Evolutionary conservation across 1,139 yeast species (phyloP), one percentile per base, ranked within the genome.

Genomic region (Taphrina sp.): DNA sequence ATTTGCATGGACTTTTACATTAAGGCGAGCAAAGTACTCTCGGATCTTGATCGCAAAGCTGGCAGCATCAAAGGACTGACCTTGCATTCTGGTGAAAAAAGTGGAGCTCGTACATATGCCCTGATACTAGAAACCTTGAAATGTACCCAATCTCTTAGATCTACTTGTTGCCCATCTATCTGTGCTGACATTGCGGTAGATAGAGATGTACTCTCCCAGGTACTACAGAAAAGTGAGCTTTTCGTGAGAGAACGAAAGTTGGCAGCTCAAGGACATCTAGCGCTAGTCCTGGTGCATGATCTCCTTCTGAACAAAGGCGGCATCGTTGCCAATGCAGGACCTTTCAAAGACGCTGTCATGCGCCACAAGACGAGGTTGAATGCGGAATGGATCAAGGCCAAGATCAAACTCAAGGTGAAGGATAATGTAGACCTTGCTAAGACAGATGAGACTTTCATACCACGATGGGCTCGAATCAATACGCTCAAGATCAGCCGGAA

Each of bases 241-340:
- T 28, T 51, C 17, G 17, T 66, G 72, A 61, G 58, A 74, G 66
- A 61, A 66, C 39, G 64, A 65, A 53, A 64, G 60, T 58, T 60
- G 58, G 70, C 74, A 67, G 36, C 36, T 7, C 52, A 51, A 34
- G 49, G 41, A 14, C 37, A 43, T 10, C 37, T 86, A 55, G 78
- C 86, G 1, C 62, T 81, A 52, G 71, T 92, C 16, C 71, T 92
- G 69, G 82, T 84, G 1, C 95, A 92, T 66, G 98, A 92, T 70
- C 72, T 89, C 58, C 69, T 92, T 5, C 77, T 92, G 60, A 79
- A 94, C 3, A 77, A 81, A 60, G 76, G 80, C 28, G 95, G 95
- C 7, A 85, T 92, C 58, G 94, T 88, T 66, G 84, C 89, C 76
- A 95, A 95, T 4, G 89, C 89, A 64, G 90, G 85, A 60, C 87